phyloP scores from a whole-genome alignment of 257 asterid genomes.

The Knoxia roxburghii region DNA sequence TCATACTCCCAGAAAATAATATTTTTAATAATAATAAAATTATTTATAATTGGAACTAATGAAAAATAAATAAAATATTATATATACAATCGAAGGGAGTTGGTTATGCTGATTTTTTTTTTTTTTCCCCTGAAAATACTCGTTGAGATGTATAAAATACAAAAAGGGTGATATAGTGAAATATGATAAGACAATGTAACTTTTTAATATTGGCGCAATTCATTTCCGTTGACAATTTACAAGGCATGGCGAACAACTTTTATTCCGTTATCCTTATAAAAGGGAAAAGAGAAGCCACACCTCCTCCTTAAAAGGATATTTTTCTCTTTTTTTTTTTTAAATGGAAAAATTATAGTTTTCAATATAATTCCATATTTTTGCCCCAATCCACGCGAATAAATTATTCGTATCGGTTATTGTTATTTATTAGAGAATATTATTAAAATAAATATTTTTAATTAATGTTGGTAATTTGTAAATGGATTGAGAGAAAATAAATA shows the following conservation, averaged over 20 bases:
- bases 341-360: background rate
- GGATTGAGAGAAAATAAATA: background rate
- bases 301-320: background rate
- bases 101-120: no score
- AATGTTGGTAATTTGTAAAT: no score
- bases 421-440: no score
- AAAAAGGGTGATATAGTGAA: background rate
- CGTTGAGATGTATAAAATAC: no score
- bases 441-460: no score
- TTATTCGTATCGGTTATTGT: no score
- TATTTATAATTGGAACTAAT: no score
- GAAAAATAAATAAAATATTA: no score
- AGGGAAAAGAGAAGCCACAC: background rate
- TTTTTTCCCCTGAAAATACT: no score
- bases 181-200: background rate
- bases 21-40: no score
- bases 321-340: background rate
- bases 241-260: slow-evolving; percentile 6
- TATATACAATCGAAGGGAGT: no score
- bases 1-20: no score
- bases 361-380: slow-evolving; percentile 4
- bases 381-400: background rate
- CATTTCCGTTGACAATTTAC: background rate
- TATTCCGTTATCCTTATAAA: background rate
- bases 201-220: background rate